A percentile compares a stretch with the other conserved stretches of the same genome.
phyloP scores from a whole-genome alignment of 2,329 filamentous ascomycete genomes.

The Zymoseptoria passerinii region DNA sequence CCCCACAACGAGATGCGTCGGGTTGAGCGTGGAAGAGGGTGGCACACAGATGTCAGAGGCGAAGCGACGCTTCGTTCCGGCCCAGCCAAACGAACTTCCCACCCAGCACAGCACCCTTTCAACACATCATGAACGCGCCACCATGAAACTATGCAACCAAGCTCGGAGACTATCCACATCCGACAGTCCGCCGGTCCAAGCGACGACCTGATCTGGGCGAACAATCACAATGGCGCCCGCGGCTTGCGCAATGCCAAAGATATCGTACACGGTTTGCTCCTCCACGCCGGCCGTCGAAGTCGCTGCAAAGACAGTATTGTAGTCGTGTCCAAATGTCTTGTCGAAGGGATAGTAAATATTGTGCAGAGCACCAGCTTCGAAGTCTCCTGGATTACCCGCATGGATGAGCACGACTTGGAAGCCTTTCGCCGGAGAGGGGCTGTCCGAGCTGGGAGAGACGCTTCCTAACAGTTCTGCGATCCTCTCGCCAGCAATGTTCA shows the following conservation, averaged over 20 bases:
- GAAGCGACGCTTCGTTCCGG: too few relatives aligned
- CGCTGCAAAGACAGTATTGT: slow-evolving; percentile 47
- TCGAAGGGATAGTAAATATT: slow-evolving; percentile 2
- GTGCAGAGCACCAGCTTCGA: slow-evolving; percentile 4
- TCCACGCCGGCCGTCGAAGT: slow-evolving; percentile 40
- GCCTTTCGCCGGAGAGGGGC: not conserved
- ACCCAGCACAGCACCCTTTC: too few relatives aligned
- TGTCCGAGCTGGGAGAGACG: not conserved
- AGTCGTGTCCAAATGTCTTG: slow-evolving; percentile 6
- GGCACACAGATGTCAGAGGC: too few relatives aligned
- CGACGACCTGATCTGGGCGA: slow-evolving; percentile 8
- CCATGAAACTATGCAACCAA: slow-evolving; percentile 8
- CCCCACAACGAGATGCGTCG: too few relatives aligned
- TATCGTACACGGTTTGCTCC: not conserved
- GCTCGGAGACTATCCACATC: slow-evolving; percentile 3
- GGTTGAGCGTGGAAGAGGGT: too few relatives aligned
- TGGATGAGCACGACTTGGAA: slow-evolving; percentile 6
- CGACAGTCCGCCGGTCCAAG: slow-evolving; percentile 4
- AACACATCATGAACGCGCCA: not conserved
- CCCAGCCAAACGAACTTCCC: too few relatives aligned
- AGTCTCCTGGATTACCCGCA: not conserved
- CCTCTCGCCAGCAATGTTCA: slow-evolving; percentile 1
- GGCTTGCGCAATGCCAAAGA: slow-evolving; percentile 1
- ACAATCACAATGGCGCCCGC: slow-evolving; percentile 5
- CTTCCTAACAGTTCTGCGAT: not conserved